Evolutionary conservation across 371 early-diverging fungal genomes (phyloP), one percentile per base, ranked within the genome.

Genomic region (Rhizopus stolonifer): DNA sequence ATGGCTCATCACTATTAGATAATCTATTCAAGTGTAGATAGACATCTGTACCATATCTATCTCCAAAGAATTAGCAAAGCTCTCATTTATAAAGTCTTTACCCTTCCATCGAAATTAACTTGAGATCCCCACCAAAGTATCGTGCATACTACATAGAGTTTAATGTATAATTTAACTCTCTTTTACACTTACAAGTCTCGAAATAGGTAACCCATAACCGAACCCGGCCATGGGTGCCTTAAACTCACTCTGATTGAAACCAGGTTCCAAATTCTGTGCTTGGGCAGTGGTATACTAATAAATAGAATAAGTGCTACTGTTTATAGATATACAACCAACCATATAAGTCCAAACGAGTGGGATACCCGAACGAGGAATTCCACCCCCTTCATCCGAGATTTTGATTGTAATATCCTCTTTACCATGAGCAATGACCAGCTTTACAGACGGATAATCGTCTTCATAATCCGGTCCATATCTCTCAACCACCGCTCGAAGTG

Each of bases 171-270:
- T 25, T 25, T 11, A n/a, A 29, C 23, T 5, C 9, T 14, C 17
- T 9, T 14, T 31, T 10, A 10, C 8, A 44, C 71, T 61, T 77
- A 83, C 84, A 59, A 92, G 64, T 54, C 96, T 67, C 47, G 87
- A 86, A 34, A 98, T 81, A 15, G 98, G 98, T 38, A 98, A 68
- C 1, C 98, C 98, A 66, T 98, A 98, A 21, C 98, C 98, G 73
- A 94, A 96, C 26, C 98, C 98, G 19, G 98, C 98, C 86, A 98
- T 83, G 2, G 98, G 98, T 9, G 98, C 98, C 66, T 90, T 87
- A 63, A 95, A 96, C 60, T 96, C 96, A 19, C 91, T 83, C 64
- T 86, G 72, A 64, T 80, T 85, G 56, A 82, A 88, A 14, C 83
- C 88, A 10, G 91, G 91, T 44, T 95, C 95, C 52, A 94, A 66